Percentiles rank a stretch among this genome's conserved stretches.
Evolutionary conservation across 768 basidiomycete genomes (phyloP).

Genomic region (Pleurotus cornucopiae): DNA sequence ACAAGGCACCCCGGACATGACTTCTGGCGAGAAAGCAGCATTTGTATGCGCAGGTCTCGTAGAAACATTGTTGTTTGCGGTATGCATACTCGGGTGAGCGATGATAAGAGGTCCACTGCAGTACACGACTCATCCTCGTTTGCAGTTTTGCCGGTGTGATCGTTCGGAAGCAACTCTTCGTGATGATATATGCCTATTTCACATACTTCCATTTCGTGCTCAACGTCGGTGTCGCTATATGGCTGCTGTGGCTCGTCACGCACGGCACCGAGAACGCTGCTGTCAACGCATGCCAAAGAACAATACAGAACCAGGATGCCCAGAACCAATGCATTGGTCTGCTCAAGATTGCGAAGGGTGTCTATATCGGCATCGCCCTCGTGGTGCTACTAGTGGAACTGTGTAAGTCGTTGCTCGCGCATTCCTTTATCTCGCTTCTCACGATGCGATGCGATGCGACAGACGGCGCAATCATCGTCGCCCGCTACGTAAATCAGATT

Average conservation of each 20-base stretch:
- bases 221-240: constrained; percentile 48
- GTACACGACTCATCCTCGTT: background rate
- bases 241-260: constrained; percentile 46
- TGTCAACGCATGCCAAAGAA: constrained; percentile 39
- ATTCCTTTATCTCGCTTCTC: background rate
- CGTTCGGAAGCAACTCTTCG: constrained; percentile 57
- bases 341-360: constrained; percentile 34
- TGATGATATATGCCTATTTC: constrained; percentile 52
- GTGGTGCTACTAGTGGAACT: constrained; percentile 47
- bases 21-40: constrained; percentile 27
- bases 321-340: constrained; percentile 43
- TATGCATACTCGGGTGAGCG: constrained; percentile 53
- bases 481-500: constrained; percentile 51
- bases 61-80: constrained; percentile 48
- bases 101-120: background rate
- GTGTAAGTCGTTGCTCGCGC: constrained; percentile 36
- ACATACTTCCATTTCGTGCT: constrained; percentile 54
- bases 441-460: background rate
- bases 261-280: constrained; percentile 40
- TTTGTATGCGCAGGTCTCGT: constrained; percentile 50
- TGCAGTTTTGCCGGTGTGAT: constrained; percentile 59
- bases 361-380: constrained; percentile 42
- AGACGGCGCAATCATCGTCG: constrained; percentile 53
- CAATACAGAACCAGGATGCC: constrained; percentile 33
- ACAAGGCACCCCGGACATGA: constrained; percentile 32